phyloP scores from a whole-genome alignment of 1,139 yeast genomes.

The Pichia sp. region DNA sequence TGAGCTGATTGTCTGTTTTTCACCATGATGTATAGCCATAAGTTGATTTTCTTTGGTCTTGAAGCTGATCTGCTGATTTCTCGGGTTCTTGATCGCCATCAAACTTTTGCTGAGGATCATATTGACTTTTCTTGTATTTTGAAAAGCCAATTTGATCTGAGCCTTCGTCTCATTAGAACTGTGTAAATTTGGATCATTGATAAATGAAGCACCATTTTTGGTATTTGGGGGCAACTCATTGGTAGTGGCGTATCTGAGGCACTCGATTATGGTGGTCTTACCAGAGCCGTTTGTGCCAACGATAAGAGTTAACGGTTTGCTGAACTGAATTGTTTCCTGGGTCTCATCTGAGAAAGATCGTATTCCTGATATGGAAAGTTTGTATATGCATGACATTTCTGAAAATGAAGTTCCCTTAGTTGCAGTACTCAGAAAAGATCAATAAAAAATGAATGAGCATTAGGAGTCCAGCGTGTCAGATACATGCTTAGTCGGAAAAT shows the following conservation, averaged over 20 bases:
- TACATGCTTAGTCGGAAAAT: not conserved
- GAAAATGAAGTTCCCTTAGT: not conserved
- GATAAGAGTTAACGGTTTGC: conserved; percentile 84
- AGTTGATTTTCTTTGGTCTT: conserved; percentile 90
- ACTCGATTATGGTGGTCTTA: conserved; percentile 95
- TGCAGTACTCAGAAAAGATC: not conserved
- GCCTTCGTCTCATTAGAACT: conserved; percentile 79
- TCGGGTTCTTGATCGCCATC: conserved; percentile 58
- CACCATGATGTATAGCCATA: conserved; percentile 57
- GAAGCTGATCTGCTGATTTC: conserved; percentile 58
- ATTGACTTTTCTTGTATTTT: conserved; percentile 64
- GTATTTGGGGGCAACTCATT: conserved; percentile 96
- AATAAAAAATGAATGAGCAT: not conserved
- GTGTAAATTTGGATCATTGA: conserved; percentile 84
- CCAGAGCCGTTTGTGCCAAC: conserved; percentile 98
- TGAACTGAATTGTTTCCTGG: conserved; percentile 84
- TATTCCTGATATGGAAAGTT: conserved; percentile 84
- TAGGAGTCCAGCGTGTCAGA: not conserved
- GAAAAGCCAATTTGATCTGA: conserved; percentile 84
- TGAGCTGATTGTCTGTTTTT: conserved; percentile 70
- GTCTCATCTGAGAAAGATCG: conserved; percentile 83
- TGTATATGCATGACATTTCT: conserved; percentile 61
- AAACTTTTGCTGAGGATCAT: conserved; percentile 87
- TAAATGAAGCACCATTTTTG: conserved; percentile 86
- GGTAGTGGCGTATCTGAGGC: conserved; percentile 88